A percentile compares a stretch with the other conserved stretches of the same genome.
These are phyloP conservation scores for Jaminaea rosea DNA, from an alignment of 1,284 basidiomycete species.

Conservation along the genomic window DNA sequence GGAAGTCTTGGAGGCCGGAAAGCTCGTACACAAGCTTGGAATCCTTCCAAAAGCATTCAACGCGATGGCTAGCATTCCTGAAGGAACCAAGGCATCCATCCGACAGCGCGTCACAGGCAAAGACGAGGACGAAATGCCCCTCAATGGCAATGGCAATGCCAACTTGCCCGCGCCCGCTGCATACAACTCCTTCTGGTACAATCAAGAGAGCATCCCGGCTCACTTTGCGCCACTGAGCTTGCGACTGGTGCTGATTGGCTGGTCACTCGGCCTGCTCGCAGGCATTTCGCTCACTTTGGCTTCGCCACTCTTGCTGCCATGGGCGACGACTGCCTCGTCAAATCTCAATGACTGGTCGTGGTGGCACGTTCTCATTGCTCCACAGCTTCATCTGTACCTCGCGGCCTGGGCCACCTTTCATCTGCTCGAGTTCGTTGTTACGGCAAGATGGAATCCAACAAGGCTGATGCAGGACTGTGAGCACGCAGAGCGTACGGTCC, in stretches of 20 bases:
- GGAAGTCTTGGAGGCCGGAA: too few relatives aligned
- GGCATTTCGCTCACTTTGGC: neutral
- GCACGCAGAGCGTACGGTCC: neutral
- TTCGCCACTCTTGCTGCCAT: neutral
- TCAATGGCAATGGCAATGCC: neutral
- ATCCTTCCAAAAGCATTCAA: too few relatives aligned
- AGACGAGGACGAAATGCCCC: neutral
- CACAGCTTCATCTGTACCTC: conserved; percentile 31
- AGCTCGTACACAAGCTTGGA: too few relatives aligned
- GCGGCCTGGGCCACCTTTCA: conserved; percentile 59
- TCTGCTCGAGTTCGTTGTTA: conserved; percentile 87
- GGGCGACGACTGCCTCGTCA: neutral
- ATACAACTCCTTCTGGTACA: neutral
- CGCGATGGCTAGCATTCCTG: too few relatives aligned
- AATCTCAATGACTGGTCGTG: neutral
- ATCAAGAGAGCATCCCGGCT: neutral
- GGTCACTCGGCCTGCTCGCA: neutral
- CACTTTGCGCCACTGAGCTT: neutral
- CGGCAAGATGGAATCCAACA: conserved; percentile 86
- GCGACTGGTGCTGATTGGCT: neutral
- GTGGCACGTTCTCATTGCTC: neutral
- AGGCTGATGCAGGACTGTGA: conserved; percentile 87
- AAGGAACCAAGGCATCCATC: too few relatives aligned
- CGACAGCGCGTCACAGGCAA: too few relatives aligned
- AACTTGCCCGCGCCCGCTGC: neutral